A percentile compares a stretch with the other conserved stretches of the same genome.
phyloP scores from a whole-genome alignment of 192 early-diverging fungal genomes.

The Spinellus fusiger region DNA sequence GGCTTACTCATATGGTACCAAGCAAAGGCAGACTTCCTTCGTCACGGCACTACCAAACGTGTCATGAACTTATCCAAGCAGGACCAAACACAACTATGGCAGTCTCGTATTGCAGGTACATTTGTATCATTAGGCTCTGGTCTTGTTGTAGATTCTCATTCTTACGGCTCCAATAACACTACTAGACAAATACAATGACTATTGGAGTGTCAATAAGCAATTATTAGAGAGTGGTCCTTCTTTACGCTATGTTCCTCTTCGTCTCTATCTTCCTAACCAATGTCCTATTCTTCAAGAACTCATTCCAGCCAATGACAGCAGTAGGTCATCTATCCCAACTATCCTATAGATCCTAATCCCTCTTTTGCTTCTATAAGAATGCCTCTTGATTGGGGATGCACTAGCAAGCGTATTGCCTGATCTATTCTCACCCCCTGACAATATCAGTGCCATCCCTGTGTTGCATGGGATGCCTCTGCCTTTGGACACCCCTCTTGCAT shows the following conservation, averaged over 20 bases:
- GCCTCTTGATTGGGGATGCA: constrained; percentile 36
- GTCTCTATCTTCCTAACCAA: constrained; percentile 52
- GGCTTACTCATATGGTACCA: neutral
- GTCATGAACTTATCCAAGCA: constrained; percentile 82
- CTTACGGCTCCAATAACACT: no score
- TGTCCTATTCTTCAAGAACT: constrained; percentile 59
- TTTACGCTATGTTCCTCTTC: constrained; percentile 50
- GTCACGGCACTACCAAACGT: constrained; percentile 75
- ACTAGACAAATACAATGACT: constrained; percentile 48
- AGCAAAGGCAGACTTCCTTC: constrained; percentile 71
- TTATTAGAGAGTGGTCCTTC: constrained; percentile 40
- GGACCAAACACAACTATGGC: constrained; percentile 79
- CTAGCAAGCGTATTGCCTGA: constrained; percentile 44
- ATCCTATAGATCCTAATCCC: neutral
- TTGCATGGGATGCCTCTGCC: constrained; percentile 66
- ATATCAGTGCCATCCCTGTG: constrained; percentile 41
- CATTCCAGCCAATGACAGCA: constrained; percentile 43
- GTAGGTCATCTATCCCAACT: constrained; percentile 15
- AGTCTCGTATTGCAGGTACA: constrained; percentile 57
- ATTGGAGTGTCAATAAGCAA: constrained; percentile 60
- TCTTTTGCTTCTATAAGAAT: constrained; percentile 23
- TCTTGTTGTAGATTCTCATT: no score
- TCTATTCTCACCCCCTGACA: constrained; percentile 34
- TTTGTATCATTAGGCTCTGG: neutral
- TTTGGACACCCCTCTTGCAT: constrained; percentile 66